These are phyloP conservation scores for Linnemannia exigua DNA, from an alignment of 192 early-diverging fungal species.

Conservation along the genomic window DNA sequence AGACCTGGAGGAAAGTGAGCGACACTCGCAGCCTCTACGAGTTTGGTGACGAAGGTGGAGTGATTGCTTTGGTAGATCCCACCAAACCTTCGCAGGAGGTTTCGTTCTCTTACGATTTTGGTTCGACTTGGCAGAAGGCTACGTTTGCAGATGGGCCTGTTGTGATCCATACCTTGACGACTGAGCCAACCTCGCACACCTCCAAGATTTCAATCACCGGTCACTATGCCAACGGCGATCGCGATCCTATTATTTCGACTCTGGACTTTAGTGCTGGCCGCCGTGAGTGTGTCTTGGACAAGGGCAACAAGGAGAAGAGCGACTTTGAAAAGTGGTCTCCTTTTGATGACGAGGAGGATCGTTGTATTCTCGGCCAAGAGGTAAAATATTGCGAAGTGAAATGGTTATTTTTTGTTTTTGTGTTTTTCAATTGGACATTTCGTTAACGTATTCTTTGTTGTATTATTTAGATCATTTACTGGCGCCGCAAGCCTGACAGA, in stretches of 20 bases:
- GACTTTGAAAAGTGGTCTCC: slow-evolving; percentile 96
- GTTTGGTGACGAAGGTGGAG: slow-evolving; percentile 93
- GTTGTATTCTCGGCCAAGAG: slow-evolving; percentile 73
- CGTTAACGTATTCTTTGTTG: neutral
- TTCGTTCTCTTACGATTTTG: slow-evolving; percentile 86
- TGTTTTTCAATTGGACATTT: slow-evolving; percentile 12
- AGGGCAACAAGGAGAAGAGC: slow-evolving; percentile 65
- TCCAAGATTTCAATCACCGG: slow-evolving; percentile 84
- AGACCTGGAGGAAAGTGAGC: slow-evolving; percentile 83
- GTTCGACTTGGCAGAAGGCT: slow-evolving; percentile 77
- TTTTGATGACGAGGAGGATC: slow-evolving; percentile 71
- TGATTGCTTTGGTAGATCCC: slow-evolving; percentile 84
- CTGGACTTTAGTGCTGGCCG: slow-evolving; percentile 46
- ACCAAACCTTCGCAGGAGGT: slow-evolving; percentile 75
- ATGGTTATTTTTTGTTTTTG: neutral
- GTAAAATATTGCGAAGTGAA: slow-evolving; percentile 24
- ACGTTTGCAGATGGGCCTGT: slow-evolving; percentile 72
- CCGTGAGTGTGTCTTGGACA: slow-evolving; percentile 65
- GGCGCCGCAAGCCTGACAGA: slow-evolving; percentile 79
- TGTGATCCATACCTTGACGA: slow-evolving; percentile 71
- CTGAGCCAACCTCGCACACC: slow-evolving; percentile 74
- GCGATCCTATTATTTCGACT: slow-evolving; percentile 38
- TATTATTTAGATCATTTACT: slow-evolving; percentile 69
- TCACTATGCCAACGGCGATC: slow-evolving; percentile 46
- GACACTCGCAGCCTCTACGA: slow-evolving; percentile 79